Evolutionary conservation across 306 rosid species (phyloP).

Genomic region (Geum urbanum): DNA sequence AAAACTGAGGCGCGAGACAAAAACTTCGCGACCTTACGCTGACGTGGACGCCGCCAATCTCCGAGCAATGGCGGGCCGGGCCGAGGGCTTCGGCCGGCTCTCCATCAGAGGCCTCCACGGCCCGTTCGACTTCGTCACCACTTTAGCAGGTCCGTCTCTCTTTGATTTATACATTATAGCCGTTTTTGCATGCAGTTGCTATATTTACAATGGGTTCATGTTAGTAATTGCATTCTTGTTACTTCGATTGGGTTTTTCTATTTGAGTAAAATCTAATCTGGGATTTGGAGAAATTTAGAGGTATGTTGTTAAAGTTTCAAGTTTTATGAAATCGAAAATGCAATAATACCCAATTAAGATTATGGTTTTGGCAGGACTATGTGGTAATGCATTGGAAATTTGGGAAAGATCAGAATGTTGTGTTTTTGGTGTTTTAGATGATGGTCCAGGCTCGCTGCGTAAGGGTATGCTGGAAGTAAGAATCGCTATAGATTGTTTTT

Average conservation of each 20-base stretch:
- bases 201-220: too few species aligned
- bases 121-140: slow-evolving; percentile 45
- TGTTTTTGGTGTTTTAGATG: slow-evolving; percentile 39
- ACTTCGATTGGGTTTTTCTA: too few species aligned
- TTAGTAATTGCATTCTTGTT: too few species aligned
- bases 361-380: background rate
- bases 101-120: slow-evolving; percentile 62
- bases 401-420: background rate
- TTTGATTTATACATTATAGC: too few species aligned
- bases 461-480: slow-evolving; percentile 57
- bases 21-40: slow-evolving; percentile 40
- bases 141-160: slow-evolving; percentile 41
- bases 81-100: slow-evolving; percentile 58
- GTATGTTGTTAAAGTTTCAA: too few species aligned
- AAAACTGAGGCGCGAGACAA: background rate
- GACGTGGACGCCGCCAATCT: slow-evolving; percentile 51
- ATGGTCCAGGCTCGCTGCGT: slow-evolving; percentile 76
- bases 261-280: too few species aligned
- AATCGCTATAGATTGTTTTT: slow-evolving; percentile 72
- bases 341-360: too few species aligned
- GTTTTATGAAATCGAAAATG: background rate
- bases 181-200: too few species aligned
- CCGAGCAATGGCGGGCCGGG: slow-evolving; percentile 48
- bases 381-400: background rate
- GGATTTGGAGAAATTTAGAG: too few species aligned